Base-by-base conservation (phyloP, 495 filamentous ascomycete genomes). In the Symbiotaphrina buchneri region DNA sequence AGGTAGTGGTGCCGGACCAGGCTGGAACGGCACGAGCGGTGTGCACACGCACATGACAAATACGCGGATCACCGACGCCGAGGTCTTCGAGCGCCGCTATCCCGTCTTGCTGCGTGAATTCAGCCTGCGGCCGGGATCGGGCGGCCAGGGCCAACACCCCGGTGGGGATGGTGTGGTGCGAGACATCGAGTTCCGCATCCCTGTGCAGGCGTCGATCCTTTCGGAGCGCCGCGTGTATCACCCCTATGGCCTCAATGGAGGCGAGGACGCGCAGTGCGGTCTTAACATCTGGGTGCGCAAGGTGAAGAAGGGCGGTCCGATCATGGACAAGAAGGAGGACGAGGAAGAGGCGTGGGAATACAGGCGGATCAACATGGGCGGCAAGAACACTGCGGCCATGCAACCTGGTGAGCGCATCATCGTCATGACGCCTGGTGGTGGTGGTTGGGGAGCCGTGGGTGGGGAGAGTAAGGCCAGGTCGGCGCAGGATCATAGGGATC, bases 1-100 rank as follows among this genome's bases (percentile, higher is more conserved):
- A 17, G 87, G 87, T 6, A 76, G 69, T 39, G 87, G 87, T 31
- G 87, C 87, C 5, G 22, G 34, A 15, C 35, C 35, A 2, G 25
- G 63, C 21, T 97, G 87, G 87, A 63, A 79, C 32, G 87, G 87
- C 27, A 82, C 82, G 5, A 73, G 65, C 30, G 87, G 87, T 26
- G 80, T 95, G 27, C 87, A 97, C 46, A 74, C 71, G 14, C 85
- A 95, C 51, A 97, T 95, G 85, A 97, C 87, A n/a, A 97, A 97
- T 49, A 97, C 87, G 4, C 70, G 87, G 1, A 95, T 95, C 46
- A 97, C 87, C 1, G 87, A 97, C 52, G 63, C 80, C 0, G 87
- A 97, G 41, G 70, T 94, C n/a, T 84, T 97, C 41, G 87, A 97
- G 51, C 64, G 85, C 2, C 65, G 87, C 10, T 97, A 97, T 42